phyloP scores from a whole-genome alignment of 495 filamentous ascomycete species.

The Aspergillus taichungensis region DNA sequence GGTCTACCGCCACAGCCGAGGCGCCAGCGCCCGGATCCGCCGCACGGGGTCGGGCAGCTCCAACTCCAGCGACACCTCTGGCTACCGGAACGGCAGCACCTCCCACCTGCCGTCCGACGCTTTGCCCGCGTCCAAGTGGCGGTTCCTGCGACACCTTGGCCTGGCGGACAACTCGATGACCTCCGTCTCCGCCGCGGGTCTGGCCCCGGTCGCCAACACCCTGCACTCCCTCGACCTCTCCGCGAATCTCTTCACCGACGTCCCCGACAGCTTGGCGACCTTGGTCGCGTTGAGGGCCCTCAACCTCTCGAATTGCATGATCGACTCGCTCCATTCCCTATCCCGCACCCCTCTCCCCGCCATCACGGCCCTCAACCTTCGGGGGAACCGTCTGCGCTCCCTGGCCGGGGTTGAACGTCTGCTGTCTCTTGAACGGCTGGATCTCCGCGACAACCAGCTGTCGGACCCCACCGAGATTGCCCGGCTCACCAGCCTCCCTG shows the following conservation, averaged over 20 bases:
- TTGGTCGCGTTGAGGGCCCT: slow-evolving; percentile 76
- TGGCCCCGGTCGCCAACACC: slow-evolving; percentile 74
- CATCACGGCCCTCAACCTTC: slow-evolving; percentile 86
- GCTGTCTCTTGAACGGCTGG: slow-evolving; percentile 77
- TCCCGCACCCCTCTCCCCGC: slow-evolving; percentile 81
- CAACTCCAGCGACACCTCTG: slow-evolving; percentile 69
- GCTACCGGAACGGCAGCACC: slow-evolving; percentile 61
- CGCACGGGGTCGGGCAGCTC: slow-evolving; percentile 89
- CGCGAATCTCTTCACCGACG: slow-evolving; percentile 79
- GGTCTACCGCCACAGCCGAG: slow-evolving; percentile 49
- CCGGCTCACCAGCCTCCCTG: slow-evolving; percentile 79
- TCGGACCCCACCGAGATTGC: slow-evolving; percentile 86
- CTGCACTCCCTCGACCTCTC: slow-evolving; percentile 88
- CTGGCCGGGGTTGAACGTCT: slow-evolving; percentile 87
- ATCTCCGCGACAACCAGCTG: slow-evolving; percentile 85
- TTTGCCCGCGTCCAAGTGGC: slow-evolving; percentile 82
- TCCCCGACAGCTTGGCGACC: slow-evolving; percentile 79
- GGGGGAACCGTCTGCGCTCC: slow-evolving; percentile 79
- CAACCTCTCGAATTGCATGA: slow-evolving; percentile 95
- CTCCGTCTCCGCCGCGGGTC: slow-evolving; percentile 59
- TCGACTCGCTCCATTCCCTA: slow-evolving; percentile 85
- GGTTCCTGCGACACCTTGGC: slow-evolving; percentile 84
- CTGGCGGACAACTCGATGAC: slow-evolving; percentile 86
- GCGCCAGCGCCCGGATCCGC: slow-evolving; percentile 53
- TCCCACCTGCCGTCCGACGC: slow-evolving; percentile 59